Base-by-base conservation (phyloP, 306 rosid species). In the Ziziphus jujuba region DNA sequence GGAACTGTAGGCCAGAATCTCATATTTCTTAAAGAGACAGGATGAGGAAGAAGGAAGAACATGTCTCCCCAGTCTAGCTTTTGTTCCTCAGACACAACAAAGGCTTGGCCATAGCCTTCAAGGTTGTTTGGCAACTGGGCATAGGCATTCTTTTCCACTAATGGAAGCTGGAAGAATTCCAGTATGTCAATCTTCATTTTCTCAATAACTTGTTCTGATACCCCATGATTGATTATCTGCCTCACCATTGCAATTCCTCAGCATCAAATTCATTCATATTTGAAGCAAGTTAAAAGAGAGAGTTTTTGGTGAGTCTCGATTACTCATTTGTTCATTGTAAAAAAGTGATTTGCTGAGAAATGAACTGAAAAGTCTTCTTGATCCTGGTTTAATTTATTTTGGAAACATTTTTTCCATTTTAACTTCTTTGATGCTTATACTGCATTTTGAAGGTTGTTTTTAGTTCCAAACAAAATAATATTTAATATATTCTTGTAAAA, bases 21-120 rank as follows among this genome's bases (percentile, higher is more conserved):
- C 19, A 38, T 22, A 59, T 65, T 63, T 45, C 81, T 28, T 5
- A 14, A 2, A 22, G 33, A 11, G 53, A 48, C 38, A 7, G 81
- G 81, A 17, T 43, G 76, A 45, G 77, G 19, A n/a, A 65, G 17
- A 4, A 77, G 31, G 65, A 71, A 71, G 31, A 77, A 44, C 56
- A 60, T 65, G 69, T 71, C 77, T 8, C 60, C 77, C 77, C 81
- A 77, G 45, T 70, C 68, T 22, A 77, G 73, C 34, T 59, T 65
- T 65, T 71, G 81, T 24, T 71, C 70, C 71, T 77, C 73, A 7
- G 81, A 77, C 25, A 51, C 45, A 40, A 70, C 76, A 52, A 65
- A 71, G 38, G 68, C 73, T 71, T 77, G 77, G 44, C 77, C 81
- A 33, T 71, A 77, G 36, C 81, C 79, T 74, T 74, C 63, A 5